Conservation (phyloP, 306 rosid species). For the Canavalia gladiata region DNA sequence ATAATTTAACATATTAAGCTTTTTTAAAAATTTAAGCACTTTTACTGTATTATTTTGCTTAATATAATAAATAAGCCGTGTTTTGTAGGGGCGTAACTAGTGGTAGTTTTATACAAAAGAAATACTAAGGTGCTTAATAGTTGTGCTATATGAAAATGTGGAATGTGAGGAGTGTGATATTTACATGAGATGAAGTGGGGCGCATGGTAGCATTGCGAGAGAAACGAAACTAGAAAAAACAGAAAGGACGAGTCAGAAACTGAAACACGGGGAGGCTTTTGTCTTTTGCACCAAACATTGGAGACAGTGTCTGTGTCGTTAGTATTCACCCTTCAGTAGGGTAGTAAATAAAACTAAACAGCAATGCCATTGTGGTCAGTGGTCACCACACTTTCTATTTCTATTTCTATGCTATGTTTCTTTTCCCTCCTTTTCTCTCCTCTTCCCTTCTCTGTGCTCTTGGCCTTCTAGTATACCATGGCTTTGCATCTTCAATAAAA, state of each 20-base stretch:
- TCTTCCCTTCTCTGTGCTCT: background rate
- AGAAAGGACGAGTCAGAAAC: constrained; percentile 30
- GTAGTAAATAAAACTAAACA: background rate
- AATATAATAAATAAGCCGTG: no score
- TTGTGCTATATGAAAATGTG: no score
- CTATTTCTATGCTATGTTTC: background rate
- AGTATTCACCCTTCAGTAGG: background rate
- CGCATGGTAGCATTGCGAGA: background rate
- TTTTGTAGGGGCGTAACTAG: no score
- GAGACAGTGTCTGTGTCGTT: constrained; percentile 30
- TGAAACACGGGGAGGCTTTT: background rate
- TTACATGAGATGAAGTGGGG: background rate
- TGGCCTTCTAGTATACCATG: background rate
- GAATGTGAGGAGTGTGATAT: background rate
- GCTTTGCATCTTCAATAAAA: background rate
- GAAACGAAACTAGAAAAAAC: constrained; percentile 23
- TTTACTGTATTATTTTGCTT: no score
- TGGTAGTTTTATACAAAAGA: no score
- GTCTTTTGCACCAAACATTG: constrained; percentile 13
- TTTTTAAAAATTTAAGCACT: no score
- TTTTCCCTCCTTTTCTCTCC: background rate
- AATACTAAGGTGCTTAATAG: no score
- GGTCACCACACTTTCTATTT: background rate
- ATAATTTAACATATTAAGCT: no score
- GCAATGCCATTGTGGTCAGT: constrained; percentile 9